Evolutionary conservation across 805 yeast genomes (phyloP), one percentile per base, ranked within the genome.

Genomic region (Kodamaea leandrae): DNA sequence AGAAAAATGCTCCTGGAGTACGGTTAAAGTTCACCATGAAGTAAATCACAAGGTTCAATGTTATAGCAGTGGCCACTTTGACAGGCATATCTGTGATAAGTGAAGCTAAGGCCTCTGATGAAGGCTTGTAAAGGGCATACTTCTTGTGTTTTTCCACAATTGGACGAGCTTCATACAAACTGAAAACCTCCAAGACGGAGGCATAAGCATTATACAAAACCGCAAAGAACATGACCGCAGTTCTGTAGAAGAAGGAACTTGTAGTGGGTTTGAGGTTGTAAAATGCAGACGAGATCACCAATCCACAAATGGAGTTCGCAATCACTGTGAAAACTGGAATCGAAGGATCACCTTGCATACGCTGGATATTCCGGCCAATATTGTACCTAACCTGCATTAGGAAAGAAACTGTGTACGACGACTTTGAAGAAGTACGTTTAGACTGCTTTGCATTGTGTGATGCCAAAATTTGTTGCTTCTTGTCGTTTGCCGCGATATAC

Each of bases 101-200:
- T 4, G 78, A 66, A 0, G 87, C 82, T 3, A 85, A 50, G 1
- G 87, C 84, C 53, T 84, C 91, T 3, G 86, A 80, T 10, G 87
- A 73, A 2, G 90, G 89, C 44, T 80, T 79, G 57, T 83, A 86
- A 43, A 85, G 72, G 0, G 87, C 80, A 51, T 82, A 86, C 36
- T 74, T 72, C 53, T 81, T 80, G 56, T 86, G 95, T 54, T 86
- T 85, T 51, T 75, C 76, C 19, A 83, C 72, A 47, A 86, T 78
- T 20, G 83, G 78, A 63, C 84, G 77, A 42, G 75, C 76, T 44
- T 77, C 76, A 51, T 78, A 82, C 42, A 80, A 63, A 7, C 74
- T 59, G 52, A 81, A 70, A 44, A 81, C 74, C 54, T 81, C 86
- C 48, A 80, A 75, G 50, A 80, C 64, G 3, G 84, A 69, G 21